These are phyloP conservation scores for Helianthus annuus DNA, from an alignment of 129 eudicot species.

Conservation along the genomic window DNA sequence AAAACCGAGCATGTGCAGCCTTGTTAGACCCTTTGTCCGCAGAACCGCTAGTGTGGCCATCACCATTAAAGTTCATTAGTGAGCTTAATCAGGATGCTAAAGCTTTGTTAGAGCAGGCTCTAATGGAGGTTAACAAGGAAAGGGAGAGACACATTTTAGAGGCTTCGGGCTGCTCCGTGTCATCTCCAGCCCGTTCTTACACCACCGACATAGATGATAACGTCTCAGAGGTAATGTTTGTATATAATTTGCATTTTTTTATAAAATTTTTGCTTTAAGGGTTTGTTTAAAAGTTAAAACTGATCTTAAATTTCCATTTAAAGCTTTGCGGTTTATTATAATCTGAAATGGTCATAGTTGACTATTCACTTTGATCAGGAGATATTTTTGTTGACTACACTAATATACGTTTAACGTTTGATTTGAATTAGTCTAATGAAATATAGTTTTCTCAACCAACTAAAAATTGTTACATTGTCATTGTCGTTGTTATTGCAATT, in stretches of 20 bases:
- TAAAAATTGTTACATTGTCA: not conserved
- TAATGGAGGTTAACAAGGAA: conserved; percentile 89
- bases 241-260: not conserved
- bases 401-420: conserved; percentile 13
- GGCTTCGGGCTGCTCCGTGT: conserved; percentile 51
- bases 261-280: not conserved
- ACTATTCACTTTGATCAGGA: conserved; percentile 27
- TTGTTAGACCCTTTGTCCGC: conserved; percentile 84
- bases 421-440: conserved; percentile 17
- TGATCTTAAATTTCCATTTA: not conserved
- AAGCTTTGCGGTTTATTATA: not conserved
- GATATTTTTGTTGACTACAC: conserved; percentile 32
- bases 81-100: conserved; percentile 95
- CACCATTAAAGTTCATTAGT: conserved; percentile 90
- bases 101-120: conserved; percentile 73
- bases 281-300: not conserved
- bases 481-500: conserved; percentile 23
- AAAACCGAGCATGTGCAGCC: conserved; percentile 89
- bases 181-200: conserved; percentile 75
- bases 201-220: conserved; percentile 50
- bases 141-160: conserved; percentile 75
- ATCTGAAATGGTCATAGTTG: conserved; percentile 27
- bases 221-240: conserved; percentile 62
- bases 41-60: conserved; percentile 99
- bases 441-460: not conserved